Conservation (phyloP, 1,284 basidiomycete species). For the Leccinum griseonigrum region DNA sequence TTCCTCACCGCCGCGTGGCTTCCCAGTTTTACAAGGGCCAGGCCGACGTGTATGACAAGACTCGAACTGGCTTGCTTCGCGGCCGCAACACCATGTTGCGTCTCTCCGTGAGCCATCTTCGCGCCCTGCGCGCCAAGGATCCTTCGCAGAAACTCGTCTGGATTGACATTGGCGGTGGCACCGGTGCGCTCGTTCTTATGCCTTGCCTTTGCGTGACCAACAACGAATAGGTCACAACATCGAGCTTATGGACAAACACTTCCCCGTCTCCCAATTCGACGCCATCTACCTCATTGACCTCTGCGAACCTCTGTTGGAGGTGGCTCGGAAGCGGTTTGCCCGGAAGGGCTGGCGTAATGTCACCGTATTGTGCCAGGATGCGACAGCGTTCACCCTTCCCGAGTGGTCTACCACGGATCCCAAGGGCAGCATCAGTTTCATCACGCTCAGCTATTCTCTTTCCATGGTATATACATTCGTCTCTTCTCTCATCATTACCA, state of each 20-base stretch:
- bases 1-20: background rate
- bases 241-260: conserved; percentile 76
- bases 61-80: conserved; percentile 58
- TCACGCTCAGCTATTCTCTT: conserved; percentile 72
- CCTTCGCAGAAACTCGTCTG: conserved; percentile 57
- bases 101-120: conserved; percentile 68
- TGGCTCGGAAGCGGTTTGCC: conserved; percentile 69
- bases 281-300: conserved; percentile 77
- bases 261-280: conserved; percentile 64
- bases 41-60: conserved; percentile 69
- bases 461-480: conserved; percentile 53
- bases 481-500: background rate
- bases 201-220: background rate
- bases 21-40: conserved; percentile 64
- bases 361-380: conserved; percentile 74
- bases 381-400: conserved; percentile 67
- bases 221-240: conserved; percentile 65
- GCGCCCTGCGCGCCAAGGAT: conserved; percentile 32
- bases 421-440: conserved; percentile 55
- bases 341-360: conserved; percentile 76
- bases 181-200: conserved; percentile 40
- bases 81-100: conserved; percentile 70
- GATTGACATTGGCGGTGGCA: conserved; percentile 84
- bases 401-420: conserved; percentile 52
- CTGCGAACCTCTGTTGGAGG: conserved; percentile 71